phyloP scores from a whole-genome alignment of 345 rosid genomes.

The Camelina neglecta region DNA sequence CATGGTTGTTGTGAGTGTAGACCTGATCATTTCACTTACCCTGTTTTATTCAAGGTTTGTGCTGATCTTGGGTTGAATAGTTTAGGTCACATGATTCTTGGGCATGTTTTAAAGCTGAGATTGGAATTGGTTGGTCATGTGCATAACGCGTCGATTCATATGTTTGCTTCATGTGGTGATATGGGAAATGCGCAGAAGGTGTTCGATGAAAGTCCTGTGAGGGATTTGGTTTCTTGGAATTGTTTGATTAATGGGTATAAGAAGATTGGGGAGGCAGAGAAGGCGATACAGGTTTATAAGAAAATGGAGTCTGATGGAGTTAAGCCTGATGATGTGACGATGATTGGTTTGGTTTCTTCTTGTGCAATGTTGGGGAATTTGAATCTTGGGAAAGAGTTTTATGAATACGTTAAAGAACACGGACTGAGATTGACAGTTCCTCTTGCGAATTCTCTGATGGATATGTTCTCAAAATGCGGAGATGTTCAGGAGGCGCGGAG shows the following conservation, averaged over 20 bases:
- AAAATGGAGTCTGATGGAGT: constrained; percentile 61
- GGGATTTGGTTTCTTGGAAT: constrained; percentile 91
- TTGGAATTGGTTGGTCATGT: constrained; percentile 66
- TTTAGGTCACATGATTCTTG: constrained; percentile 61
- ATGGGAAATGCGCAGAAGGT: constrained; percentile 62
- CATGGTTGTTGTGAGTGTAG: constrained; percentile 47
- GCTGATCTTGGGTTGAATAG: constrained; percentile 46
- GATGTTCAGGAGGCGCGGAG: constrained; percentile 55
- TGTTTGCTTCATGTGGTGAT: constrained; percentile 63
- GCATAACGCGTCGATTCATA: constrained; percentile 64
- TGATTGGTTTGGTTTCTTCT: constrained; percentile 73
- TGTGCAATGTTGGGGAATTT: constrained; percentile 62
- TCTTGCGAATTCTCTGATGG: constrained; percentile 78
- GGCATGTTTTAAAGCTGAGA: constrained; percentile 70
- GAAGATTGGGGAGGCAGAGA: constrained; percentile 53
- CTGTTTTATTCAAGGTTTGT: constrained; percentile 70
- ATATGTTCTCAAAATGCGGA: constrained; percentile 87
- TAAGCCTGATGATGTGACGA: constrained; percentile 72
- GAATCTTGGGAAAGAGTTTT: constrained; percentile 68
- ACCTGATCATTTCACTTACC: constrained; percentile 79
- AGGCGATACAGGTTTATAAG: constrained; percentile 56
- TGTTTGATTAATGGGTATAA: constrained; percentile 80
- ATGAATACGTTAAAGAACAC: constrained; percentile 48
- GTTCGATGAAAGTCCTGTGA: constrained; percentile 76
- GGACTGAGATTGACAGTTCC: constrained; percentile 59